Conservation (phyloP, 2,329 filamentous ascomycete species). For the Rosellinia necatrix region DNA sequence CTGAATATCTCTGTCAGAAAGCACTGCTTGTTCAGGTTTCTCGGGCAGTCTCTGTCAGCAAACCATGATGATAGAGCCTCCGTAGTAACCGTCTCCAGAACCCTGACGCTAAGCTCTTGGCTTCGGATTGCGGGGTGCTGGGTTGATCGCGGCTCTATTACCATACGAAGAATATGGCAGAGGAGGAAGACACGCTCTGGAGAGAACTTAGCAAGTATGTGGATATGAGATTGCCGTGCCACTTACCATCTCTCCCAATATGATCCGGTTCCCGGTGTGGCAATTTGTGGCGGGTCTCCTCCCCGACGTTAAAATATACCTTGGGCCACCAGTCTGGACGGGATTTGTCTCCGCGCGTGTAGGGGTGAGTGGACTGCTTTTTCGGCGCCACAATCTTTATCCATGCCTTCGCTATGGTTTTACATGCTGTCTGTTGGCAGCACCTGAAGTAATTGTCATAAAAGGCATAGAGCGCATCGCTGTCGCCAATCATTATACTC, state of each 20-base stretch:
- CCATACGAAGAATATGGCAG: slow-evolving; percentile 63
- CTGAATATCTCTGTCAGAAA: slow-evolving; percentile 66
- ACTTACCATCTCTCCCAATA: slow-evolving; percentile 67
- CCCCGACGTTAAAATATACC: slow-evolving; percentile 47
- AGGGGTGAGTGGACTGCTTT: slow-evolving; percentile 76
- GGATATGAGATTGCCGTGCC: background rate
- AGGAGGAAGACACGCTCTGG: slow-evolving; percentile 64
- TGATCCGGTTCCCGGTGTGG: slow-evolving; percentile 77
- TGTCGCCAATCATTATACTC: slow-evolving; percentile 58
- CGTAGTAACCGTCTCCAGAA: slow-evolving; percentile 61
- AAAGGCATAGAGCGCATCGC: slow-evolving; percentile 60
- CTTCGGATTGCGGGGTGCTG: slow-evolving; percentile 60
- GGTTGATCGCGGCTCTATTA: slow-evolving; percentile 54
- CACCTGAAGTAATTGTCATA: slow-evolving; percentile 66
- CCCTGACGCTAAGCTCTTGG: slow-evolving; percentile 56
- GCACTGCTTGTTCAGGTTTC: slow-evolving; percentile 59
- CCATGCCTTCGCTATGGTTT: slow-evolving; percentile 75
- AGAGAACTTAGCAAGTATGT: slow-evolving; percentile 6
- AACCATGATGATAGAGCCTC: slow-evolving; percentile 65
- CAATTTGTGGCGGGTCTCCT: slow-evolving; percentile 57
- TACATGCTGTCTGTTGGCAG: slow-evolving; percentile 73
- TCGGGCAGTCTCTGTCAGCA: slow-evolving; percentile 56
- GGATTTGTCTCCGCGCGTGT: slow-evolving; percentile 66
- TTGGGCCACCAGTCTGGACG: slow-evolving; percentile 71
- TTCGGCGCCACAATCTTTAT: slow-evolving; percentile 77